Base-by-base conservation (phyloP, 2,329 filamentous ascomycete species). In the Scopulariopsis brevicaulis region DNA sequence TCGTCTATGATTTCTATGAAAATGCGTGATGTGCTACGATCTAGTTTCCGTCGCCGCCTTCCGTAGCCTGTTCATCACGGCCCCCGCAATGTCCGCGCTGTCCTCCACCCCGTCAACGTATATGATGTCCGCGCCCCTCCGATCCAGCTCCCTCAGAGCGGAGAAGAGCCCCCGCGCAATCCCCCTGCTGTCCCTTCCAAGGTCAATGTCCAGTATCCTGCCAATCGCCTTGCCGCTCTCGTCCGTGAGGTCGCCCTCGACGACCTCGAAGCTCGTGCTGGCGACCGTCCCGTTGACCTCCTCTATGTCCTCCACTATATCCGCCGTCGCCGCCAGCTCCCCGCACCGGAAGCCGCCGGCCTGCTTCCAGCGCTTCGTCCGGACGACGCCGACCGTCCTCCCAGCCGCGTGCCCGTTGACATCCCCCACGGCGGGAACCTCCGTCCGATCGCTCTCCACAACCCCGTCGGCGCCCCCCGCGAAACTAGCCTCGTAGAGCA, bases 91-190 rank as follows among this genome's bases (percentile, higher is more conserved):
- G 68, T 94, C 89, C 35, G 87, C 85, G 60, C 87, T 83, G 60
- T 89, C 87, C 60, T 83, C 77, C 59, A 96, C 88, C 2, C 93
- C 93, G 69, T 99, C 94, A 12, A 97, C 90, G 64, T 92, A 89
- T 56, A 99, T 96, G 22, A 87, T 78, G 67, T 94, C 85, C 4
- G 90, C 90, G 34, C 84, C 82, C 61, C 84, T 78, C 65, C 85
- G 82, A 69, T 99, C 94, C 62, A 99, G 79, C 64, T 92, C 89
- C 57, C 94, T 80, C 57, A 99, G 75, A 1, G 90, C 89, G 14
- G 90, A 89, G 69, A 99, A 99, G 15, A 99, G 76, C 0, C 89
- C 89, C 64, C 92, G 84, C 1, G 94, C 93, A 64, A 99, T 91
- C 35, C 82, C 81, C 63, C 82, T 81, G 0, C 84, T 85, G 52